Percentiles rank a stretch among this genome's conserved stretches.
These are phyloP conservation scores for Chionographis japonica DNA, from an alignment of 106 monocot genomes.

Conservation along the genomic window DNA sequence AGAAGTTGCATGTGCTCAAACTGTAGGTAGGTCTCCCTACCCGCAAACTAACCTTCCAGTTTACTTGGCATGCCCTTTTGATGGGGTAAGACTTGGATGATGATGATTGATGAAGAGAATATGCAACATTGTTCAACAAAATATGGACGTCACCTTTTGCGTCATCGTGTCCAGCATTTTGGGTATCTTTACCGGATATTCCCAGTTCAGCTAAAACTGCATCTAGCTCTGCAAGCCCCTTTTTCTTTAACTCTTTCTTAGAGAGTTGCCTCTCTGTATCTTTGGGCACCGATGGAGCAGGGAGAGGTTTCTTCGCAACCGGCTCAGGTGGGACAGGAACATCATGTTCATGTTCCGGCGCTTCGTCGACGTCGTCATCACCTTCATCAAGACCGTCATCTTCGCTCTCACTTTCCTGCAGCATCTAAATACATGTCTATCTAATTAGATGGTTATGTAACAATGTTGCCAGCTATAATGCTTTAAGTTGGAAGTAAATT, in stretches of 20 bases:
- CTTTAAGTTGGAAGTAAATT: too few species aligned
- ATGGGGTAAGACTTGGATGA: too few species aligned
- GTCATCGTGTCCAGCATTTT: slow-evolving; percentile 10
- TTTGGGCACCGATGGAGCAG: slow-evolving; percentile 21
- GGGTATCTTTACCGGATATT: slow-evolving; percentile 32
- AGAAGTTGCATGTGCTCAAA: too few species aligned
- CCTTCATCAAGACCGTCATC: slow-evolving; percentile 61
- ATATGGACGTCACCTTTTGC: slow-evolving; percentile 15
- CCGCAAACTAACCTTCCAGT: too few species aligned
- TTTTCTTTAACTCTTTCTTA: slow-evolving; percentile 86
- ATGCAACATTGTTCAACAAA: too few species aligned
- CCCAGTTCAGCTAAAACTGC: slow-evolving; percentile 64
- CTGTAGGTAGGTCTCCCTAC: too few species aligned
- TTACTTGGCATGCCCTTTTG: too few species aligned
- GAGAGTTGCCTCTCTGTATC: slow-evolving; percentile 76
- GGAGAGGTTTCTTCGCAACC: slow-evolving; percentile 23
- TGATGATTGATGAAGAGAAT: too few species aligned
- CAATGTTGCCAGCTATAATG: too few species aligned
- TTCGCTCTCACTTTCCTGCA: slow-evolving; percentile 72
- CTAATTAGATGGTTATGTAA: too few species aligned
- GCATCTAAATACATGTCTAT: not conserved
- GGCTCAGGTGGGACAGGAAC: slow-evolving; percentile 16
- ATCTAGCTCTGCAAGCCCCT: slow-evolving; percentile 66
- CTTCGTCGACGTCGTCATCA: slow-evolving; percentile 53
- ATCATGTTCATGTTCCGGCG: slow-evolving; percentile 34